Conservation (phyloP, 352 stramenopile genomes). For the Blastocystis sp. region DNA sequence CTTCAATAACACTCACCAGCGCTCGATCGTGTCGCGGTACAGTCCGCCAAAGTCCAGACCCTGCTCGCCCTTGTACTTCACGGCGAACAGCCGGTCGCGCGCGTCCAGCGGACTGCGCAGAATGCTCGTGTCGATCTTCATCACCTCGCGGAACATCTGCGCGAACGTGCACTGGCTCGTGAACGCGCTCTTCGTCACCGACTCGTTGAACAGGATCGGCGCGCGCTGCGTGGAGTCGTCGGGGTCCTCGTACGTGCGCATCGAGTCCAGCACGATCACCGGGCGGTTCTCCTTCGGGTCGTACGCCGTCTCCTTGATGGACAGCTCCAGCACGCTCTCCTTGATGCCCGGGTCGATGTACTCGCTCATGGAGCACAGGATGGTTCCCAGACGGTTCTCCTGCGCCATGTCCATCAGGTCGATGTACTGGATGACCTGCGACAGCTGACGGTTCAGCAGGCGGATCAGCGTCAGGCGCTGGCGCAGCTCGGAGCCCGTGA, state of each 20-base stretch:
- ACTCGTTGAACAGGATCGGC: constrained; percentile 73
- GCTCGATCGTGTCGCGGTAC: constrained; percentile 79
- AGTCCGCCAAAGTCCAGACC: constrained; percentile 80
- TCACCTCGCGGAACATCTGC: constrained; percentile 88
- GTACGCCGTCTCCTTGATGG: constrained; percentile 67
- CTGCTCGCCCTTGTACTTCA: constrained; percentile 79
- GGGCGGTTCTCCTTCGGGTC: constrained; percentile 67
- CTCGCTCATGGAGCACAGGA: constrained; percentile 61
- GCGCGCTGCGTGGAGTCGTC: constrained; percentile 66
- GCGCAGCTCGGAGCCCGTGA: constrained; percentile 18
- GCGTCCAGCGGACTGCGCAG: constrained; percentile 80
- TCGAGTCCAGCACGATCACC: constrained; percentile 65
- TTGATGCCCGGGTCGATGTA: constrained; percentile 66
- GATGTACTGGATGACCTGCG: constrained; percentile 61
- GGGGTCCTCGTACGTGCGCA: constrained; percentile 55
- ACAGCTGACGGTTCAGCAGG: constrained; percentile 49
- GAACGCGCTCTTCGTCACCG: constrained; percentile 61
- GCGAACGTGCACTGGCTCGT: constrained; percentile 87
- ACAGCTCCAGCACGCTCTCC: constrained; percentile 72
- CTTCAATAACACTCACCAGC: constrained; percentile 21
- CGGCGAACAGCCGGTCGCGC: constrained; percentile 78
- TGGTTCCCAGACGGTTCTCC: constrained; percentile 66
- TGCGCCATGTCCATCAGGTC: constrained; percentile 73
- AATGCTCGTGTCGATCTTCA: constrained; percentile 83
- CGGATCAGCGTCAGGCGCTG: constrained; percentile 59